These are phyloP conservation scores for Ophiocordyceps camponoti-floridani DNA, from an alignment of 2,329 filamentous ascomycete species.

Conservation along the genomic window DNA sequence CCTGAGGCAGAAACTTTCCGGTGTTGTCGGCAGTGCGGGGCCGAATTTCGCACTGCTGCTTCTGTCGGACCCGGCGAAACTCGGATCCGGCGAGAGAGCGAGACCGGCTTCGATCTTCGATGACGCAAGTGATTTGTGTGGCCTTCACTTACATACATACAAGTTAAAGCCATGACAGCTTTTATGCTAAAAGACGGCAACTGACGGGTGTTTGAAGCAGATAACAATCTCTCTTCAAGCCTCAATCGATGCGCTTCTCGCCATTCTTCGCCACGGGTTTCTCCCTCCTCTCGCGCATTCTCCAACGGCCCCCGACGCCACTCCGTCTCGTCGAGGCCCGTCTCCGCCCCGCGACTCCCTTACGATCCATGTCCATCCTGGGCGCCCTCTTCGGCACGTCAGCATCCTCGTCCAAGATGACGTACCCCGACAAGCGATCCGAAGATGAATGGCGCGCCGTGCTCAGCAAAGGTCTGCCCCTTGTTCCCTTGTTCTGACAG, in stretches of 20 bases:
- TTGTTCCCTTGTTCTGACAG: background rate
- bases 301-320: conserved; percentile 5
- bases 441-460: conserved; percentile 82
- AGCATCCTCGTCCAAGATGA: conserved; percentile 39
- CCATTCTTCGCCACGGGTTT: conserved; percentile 27
- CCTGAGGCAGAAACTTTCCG: conserved; percentile 4
- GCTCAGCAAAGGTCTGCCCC: conserved; percentile 36
- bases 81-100: too few relatives aligned
- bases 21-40: too few relatives aligned
- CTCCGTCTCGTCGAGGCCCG: conserved; percentile 3
- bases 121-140: background rate
- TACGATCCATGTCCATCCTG: conserved; percentile 55
- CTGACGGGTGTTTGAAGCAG: too few relatives aligned
- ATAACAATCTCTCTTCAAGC: too few relatives aligned
- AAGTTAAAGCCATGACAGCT: too few relatives aligned
- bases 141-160: too few relatives aligned
- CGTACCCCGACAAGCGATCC: conserved; percentile 64
- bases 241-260: conserved; percentile 27
- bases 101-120: background rate
- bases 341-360: conserved; percentile 5
- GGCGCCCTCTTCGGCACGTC: conserved; percentile 56
- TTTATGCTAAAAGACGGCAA: too few relatives aligned
- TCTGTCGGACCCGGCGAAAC: too few relatives aligned
- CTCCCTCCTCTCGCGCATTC: conserved; percentile 27
- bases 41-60: too few relatives aligned